Base-by-base conservation (phyloP, 148 eudicot genomes). In the Dianthus caryophyllus region DNA sequence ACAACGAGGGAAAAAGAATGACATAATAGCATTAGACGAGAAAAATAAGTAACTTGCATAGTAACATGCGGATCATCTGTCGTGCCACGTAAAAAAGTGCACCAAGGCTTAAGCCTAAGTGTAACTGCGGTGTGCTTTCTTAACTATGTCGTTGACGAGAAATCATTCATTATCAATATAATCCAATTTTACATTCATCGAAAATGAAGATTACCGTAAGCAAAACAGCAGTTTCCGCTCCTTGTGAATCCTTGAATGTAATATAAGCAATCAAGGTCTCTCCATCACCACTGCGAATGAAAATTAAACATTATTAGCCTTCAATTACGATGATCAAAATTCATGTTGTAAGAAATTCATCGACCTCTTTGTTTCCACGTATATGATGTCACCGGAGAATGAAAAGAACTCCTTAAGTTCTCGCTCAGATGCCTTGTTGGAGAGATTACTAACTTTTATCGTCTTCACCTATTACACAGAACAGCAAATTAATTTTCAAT, bases 211-310 rank as follows among this genome's bases (percentile, higher is more conserved):
- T 67, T 75, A 93, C 98, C 79, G 98, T 80, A 47, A 93, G 92
- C 67, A 93, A 85, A 75, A 93, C 84, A 52, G 98, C 98, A 70
- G 97, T 90, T 38, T 93, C 87, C 57, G 97, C 95, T 43, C 96
- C 96, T 71, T 87, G 87, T 52, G 80, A 39, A 78, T 93, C 96
- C 79, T 84, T 89, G 80, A 93, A 93, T 77, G 96, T 93, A 52
- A 89, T 96, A 82, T 73, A 87, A 26, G 95, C 96, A 73, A 80
- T 76, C 78, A 84, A 87, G 50, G 81, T 79, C 56, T 78, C 84
- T 59, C 87, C 94, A 62, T 75, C 79, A 36, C 80, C 85, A 80
- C 98, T 93, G 75, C 84, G 85, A 4, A 74, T 10, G 39, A 27
- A 66, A 18, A 20, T 51, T 39, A 59, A 22, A 41, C 20, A 58